Percentiles rank a stretch among this genome's conserved stretches.
These are phyloP conservation scores for Oidium heveae DNA, from an alignment of 2,329 filamentous ascomycete genomes.

Conservation along the genomic window DNA sequence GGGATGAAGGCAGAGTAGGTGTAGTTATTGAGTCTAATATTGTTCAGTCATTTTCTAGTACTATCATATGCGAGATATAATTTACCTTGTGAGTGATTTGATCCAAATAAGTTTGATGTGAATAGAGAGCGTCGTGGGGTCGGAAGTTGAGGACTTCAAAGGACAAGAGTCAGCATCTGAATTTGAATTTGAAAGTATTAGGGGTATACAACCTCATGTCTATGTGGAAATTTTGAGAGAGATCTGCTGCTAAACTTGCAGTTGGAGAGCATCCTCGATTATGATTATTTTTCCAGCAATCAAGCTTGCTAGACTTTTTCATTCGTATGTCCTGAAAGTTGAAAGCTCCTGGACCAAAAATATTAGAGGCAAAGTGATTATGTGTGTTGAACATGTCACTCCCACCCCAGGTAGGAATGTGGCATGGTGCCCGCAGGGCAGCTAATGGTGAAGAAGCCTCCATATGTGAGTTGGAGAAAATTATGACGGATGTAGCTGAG, in stretches of 20 bases:
- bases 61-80: slow-evolving; percentile 10
- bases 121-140: slow-evolving; percentile 72
- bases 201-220: slow-evolving; percentile 51
- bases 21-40: slow-evolving; percentile 49
- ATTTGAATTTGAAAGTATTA: not conserved
- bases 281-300: slow-evolving; percentile 65
- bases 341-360: slow-evolving; percentile 38
- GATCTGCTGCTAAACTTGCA: slow-evolving; percentile 70
- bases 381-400: slow-evolving; percentile 27
- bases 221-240: slow-evolving; percentile 92
- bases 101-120: slow-evolving; percentile 39
- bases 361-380: slow-evolving; percentile 23
- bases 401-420: slow-evolving; percentile 32
- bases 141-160: slow-evolving; percentile 46
- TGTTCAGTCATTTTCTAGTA: slow-evolving; percentile 11
- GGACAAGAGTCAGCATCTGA: not conserved
- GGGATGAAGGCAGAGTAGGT: slow-evolving; percentile 63
- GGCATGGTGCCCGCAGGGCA: slow-evolving; percentile 61
- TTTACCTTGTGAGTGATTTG: slow-evolving; percentile 17
- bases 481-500: not conserved
- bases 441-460: slow-evolving; percentile 85
- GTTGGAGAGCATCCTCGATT: slow-evolving; percentile 73
- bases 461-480: slow-evolving; percentile 26
- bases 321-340: slow-evolving; percentile 52
- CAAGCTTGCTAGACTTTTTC: slow-evolving; percentile 39